Evolutionary conservation across 108 stramenopile genomes (phyloP).

Genomic region (Heterococcus sp.): DNA sequence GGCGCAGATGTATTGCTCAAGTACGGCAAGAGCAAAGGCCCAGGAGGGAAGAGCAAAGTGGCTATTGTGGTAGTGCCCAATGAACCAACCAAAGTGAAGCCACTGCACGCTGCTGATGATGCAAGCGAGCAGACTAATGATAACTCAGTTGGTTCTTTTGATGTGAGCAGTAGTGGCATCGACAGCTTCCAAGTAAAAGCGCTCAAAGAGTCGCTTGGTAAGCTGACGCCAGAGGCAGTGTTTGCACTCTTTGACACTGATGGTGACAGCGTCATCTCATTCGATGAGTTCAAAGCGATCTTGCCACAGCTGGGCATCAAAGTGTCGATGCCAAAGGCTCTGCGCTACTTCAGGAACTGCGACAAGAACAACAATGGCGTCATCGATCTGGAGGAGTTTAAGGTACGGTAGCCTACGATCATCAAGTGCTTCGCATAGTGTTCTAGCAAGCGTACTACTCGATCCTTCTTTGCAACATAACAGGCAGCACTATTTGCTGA

Average conservation of each 20-base stretch:
- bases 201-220: conserved; percentile 24
- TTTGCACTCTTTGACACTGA: conserved; percentile 60
- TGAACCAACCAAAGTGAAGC: no score
- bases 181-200: no score
- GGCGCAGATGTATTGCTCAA: no score
- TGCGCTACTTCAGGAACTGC: conserved; percentile 56
- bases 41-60: no score
- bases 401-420: no score
- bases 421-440: no score
- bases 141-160: neutral
- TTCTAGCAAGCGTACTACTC: no score
- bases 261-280: conserved; percentile 50
- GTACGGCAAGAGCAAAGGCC: no score
- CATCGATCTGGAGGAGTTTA: conserved; percentile 64
- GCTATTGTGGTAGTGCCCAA: no score
- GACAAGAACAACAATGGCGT: conserved; percentile 59
- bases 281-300: conserved; percentile 62
- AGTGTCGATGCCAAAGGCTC: conserved; percentile 53
- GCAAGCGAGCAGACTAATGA: neutral
- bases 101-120: no score
- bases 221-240: conserved; percentile 53
- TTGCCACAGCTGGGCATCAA: conserved; percentile 55
- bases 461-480: no score
- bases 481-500: neutral
- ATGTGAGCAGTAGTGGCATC: no score